Percentiles rank a stretch among this genome's conserved stretches.
Evolutionary conservation across 257 asterid species (phyloP).

Genomic region (Nicotiana otophora): DNA sequence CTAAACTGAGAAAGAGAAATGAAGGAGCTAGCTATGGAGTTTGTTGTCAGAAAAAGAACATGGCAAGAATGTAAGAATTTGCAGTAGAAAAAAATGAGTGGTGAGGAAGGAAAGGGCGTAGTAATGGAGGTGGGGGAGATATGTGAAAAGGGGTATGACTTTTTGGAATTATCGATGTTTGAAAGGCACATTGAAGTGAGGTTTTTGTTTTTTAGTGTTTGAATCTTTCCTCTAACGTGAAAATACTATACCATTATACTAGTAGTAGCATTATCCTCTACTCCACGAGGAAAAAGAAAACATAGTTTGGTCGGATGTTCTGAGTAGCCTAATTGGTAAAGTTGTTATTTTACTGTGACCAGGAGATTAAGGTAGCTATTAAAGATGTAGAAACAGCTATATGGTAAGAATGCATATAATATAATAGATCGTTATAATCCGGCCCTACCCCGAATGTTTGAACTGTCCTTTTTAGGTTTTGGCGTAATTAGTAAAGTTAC

Average conservation of each 20-base stretch:
- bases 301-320: no score
- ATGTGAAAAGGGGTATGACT: not conserved
- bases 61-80: not conserved
- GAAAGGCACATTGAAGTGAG: slow-evolving; percentile 2
- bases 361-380: no score
- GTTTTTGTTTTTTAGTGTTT: not conserved
- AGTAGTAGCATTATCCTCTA: no score
- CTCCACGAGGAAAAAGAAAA: no score
- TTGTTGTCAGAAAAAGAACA: not conserved
- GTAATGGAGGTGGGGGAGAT: not conserved
- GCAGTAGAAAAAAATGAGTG: not conserved
- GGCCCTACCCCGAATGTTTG: no score
- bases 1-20: not conserved
- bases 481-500: no score
- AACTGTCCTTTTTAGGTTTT: no score
- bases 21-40: not conserved
- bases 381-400: no score
- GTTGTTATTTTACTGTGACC: no score
- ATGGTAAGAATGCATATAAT: no score
- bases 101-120: not conserved
- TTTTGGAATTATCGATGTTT: slow-evolving; percentile 13
- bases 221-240: not conserved
- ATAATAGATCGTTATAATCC: no score
- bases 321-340: no score
- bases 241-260: not conserved